Evolutionary conservation across 163 green algal species (phyloP).

Genomic region (Chlorella variabilis): DNA sequence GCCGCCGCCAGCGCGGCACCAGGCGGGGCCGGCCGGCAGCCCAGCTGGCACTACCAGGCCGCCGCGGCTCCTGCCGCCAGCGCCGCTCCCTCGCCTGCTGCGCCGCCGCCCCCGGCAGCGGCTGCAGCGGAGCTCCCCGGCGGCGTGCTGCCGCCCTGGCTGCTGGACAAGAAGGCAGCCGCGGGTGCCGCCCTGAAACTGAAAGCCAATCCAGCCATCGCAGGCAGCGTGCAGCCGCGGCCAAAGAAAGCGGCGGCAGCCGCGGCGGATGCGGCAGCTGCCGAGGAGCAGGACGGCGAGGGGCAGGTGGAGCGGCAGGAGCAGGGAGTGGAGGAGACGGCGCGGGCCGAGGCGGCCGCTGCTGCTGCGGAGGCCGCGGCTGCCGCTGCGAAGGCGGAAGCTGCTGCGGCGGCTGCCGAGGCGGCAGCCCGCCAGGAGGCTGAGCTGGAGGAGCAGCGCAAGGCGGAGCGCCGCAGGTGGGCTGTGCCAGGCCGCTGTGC

Average conservation of each 20-base stretch:
- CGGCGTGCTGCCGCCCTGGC: conserved; percentile 17
- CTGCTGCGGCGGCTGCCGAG: neutral
- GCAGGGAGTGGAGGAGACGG: neutral
- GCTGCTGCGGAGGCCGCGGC: neutral
- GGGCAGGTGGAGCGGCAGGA: neutral
- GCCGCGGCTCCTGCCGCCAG: neutral
- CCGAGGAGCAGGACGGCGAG: neutral
- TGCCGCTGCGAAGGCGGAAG: neutral
- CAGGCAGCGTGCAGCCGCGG: conserved; percentile 3
- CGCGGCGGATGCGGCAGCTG: neutral
- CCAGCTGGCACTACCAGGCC: neutral
- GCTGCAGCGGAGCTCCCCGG: conserved; percentile 7
- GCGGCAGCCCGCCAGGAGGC: neutral
- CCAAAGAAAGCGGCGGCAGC: neutral
- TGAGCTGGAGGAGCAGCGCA: conserved; percentile 22
- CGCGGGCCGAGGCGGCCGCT: neutral
- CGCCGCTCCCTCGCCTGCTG: neutral
- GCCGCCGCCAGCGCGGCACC: neutral
- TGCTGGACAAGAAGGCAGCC: conserved; percentile 15
- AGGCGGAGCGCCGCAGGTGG: conserved; percentile 38
- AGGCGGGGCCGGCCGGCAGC: neutral
- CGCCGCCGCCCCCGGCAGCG: neutral
- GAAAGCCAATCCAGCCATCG: conserved; percentile 26
- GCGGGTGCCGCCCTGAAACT: conserved; percentile 9
- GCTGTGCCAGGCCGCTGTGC: too few species aligned